Evolutionary conservation across 2,329 filamentous ascomycete species (phyloP).

Genomic region (Exophiala aquamarina): DNA sequence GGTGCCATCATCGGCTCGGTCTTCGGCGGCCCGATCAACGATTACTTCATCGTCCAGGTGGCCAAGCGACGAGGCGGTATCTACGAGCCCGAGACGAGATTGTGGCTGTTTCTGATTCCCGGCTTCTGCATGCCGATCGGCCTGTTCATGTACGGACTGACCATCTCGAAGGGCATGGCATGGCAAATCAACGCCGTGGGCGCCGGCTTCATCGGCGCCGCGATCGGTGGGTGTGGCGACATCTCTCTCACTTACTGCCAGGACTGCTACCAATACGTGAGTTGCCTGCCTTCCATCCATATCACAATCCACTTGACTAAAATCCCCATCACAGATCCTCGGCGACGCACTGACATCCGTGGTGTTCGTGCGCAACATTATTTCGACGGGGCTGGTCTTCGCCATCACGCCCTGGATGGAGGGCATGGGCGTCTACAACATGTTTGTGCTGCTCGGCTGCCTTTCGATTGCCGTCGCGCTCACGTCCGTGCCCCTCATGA

Average conservation of each 20-base stretch:
- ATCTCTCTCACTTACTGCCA: slow-evolving; percentile 32
- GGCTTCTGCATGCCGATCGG: slow-evolving; percentile 34
- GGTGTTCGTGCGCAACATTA: slow-evolving; percentile 46
- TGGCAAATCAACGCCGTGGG: slow-evolving; percentile 32
- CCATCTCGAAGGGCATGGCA: slow-evolving; percentile 33
- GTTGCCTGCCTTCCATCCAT: slow-evolving; percentile 12
- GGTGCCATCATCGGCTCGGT: slow-evolving; percentile 42
- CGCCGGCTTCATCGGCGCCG: slow-evolving; percentile 39
- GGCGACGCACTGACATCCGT: slow-evolving; percentile 48
- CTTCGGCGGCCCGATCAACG: slow-evolving; percentile 41
- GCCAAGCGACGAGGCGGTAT: slow-evolving; percentile 47
- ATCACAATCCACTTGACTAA: not conserved
- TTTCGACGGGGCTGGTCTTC: slow-evolving; percentile 49
- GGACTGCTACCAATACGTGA: slow-evolving; percentile 33
- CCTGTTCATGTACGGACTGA: slow-evolving; percentile 43
- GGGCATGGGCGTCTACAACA: slow-evolving; percentile 39
- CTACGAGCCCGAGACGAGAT: slow-evolving; percentile 51
- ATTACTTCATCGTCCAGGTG: slow-evolving; percentile 42
- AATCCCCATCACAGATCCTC: slow-evolving; percentile 39
- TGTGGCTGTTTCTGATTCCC: slow-evolving; percentile 40
- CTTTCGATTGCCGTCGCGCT: slow-evolving; percentile 36
- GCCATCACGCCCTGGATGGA: slow-evolving; percentile 44
- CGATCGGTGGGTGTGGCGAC: slow-evolving; percentile 28
- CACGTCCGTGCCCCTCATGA: slow-evolving; percentile 30
- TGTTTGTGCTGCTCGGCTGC: slow-evolving; percentile 42